Conservation (phyloP, 1,284 basidiomycete genomes). For the Pyrrhoderma noxium region DNA sequence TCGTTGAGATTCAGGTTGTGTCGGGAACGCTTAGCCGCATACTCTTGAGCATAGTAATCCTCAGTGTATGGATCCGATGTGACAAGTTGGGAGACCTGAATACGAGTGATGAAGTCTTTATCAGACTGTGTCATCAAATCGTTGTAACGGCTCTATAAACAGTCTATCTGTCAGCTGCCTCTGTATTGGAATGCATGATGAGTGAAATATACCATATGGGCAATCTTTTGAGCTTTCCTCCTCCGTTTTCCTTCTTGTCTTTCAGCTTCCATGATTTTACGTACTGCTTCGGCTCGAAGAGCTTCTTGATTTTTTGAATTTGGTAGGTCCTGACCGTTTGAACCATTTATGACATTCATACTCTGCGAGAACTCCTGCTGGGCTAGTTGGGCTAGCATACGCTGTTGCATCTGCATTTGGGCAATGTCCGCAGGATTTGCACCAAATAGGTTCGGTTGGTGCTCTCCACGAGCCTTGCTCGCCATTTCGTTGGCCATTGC, state of each 20-base stretch:
- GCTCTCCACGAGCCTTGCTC: conserved; percentile 10
- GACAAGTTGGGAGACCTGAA: conserved; percentile 96
- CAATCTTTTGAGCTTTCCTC: conserved; percentile 76
- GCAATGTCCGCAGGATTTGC: conserved; percentile 23
- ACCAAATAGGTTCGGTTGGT: conserved; percentile 4
- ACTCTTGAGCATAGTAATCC: conserved; percentile 98
- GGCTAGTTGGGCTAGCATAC: conserved; percentile 62
- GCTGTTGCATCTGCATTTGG: conserved; percentile 66
- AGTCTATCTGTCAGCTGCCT: conserved; percentile 9
- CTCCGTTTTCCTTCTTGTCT: conserved; percentile 77
- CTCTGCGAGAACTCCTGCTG: conserved; percentile 60
- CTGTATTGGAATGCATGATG: conserved; percentile 10
- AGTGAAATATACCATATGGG: conserved; percentile 60
- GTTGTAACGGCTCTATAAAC: conserved; percentile 83
- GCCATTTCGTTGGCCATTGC: conserved; percentile 14
- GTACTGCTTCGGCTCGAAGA: conserved; percentile 68
- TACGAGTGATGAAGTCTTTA: conserved; percentile 99
- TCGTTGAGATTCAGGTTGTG: conserved; percentile 63
- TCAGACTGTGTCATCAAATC: conserved; percentile 98
- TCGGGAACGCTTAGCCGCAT: conserved; percentile 73
- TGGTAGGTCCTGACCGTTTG: conserved; percentile 17
- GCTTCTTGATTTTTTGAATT: conserved; percentile 46
- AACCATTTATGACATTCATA: conserved; percentile 33
- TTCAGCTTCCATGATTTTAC: conserved; percentile 83
- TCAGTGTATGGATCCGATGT: conserved; percentile 95